phyloP scores from a whole-genome alignment of 108 stramenopile species.

The Cyclotella kingstonii region DNA sequence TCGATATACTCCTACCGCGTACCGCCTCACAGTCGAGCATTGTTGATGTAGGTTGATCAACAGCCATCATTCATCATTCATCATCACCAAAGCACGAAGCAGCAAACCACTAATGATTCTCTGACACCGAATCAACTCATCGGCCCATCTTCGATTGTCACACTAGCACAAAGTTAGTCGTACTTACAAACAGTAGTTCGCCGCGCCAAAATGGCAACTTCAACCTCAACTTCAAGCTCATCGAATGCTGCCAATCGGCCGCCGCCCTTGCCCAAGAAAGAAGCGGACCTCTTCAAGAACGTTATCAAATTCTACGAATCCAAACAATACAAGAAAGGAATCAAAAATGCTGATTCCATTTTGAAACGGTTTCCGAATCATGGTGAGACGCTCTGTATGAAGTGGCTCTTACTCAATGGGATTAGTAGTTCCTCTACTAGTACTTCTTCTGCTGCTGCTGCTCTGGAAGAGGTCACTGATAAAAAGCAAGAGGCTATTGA shows the following conservation, averaged over 20 bases:
- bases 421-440: neutral
- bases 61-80: too few relatives aligned
- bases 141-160: too few relatives aligned
- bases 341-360: constrained; percentile 89
- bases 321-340: constrained; percentile 98
- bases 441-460: neutral
- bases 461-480: constrained; percentile 14
- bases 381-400: constrained; percentile 98
- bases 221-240: too few relatives aligned
- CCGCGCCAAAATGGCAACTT: too few relatives aligned
- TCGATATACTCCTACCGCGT: too few relatives aligned
- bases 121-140: too few relatives aligned
- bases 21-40: too few relatives aligned
- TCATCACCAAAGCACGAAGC: too few relatives aligned
- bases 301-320: constrained; percentile 92
- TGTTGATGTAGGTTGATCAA: too few relatives aligned
- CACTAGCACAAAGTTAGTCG: too few relatives aligned
- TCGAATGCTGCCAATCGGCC: constrained; percentile 67
- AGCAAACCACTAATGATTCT: too few relatives aligned
- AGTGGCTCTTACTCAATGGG: constrained; percentile 86
- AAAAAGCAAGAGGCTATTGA: constrained; percentile 89
- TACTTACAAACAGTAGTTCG: too few relatives aligned
- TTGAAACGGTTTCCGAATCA: constrained; percentile 95
- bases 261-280: constrained; percentile 91
- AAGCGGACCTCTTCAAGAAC: constrained; percentile 87